Evolutionary conservation across 495 filamentous ascomycete species (phyloP).

Genomic region (Pseudevernia furfuracea): DNA sequence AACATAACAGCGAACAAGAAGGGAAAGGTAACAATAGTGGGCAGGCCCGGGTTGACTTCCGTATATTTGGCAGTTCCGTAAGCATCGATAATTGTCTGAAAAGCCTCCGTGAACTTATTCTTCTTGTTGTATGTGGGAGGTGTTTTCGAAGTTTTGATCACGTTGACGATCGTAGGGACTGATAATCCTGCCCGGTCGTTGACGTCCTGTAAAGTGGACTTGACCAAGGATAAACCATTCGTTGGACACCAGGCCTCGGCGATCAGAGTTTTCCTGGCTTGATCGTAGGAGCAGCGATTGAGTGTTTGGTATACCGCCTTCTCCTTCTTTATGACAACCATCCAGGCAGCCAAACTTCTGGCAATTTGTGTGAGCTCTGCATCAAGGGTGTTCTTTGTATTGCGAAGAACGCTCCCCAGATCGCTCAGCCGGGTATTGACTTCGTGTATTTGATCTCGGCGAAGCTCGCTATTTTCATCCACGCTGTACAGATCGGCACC

Average conservation of each 20-base stretch:
- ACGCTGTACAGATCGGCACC: slow-evolving; percentile 92
- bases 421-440: slow-evolving; percentile 89
- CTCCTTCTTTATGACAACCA: slow-evolving; percentile 95
- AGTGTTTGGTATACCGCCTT: slow-evolving; percentile 96
- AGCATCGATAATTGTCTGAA: slow-evolving; percentile 98
- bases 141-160: slow-evolving; percentile 91
- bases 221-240: slow-evolving; percentile 81
- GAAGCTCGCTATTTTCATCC: slow-evolving; percentile 90
- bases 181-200: slow-evolving; percentile 90
- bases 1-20: slow-evolving; percentile 99
- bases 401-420: slow-evolving; percentile 80
- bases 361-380: slow-evolving; percentile 90
- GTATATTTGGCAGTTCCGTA: slow-evolving; percentile 96
- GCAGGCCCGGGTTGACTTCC: slow-evolving; percentile 92
- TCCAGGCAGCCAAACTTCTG: slow-evolving; percentile 83
- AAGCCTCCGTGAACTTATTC: slow-evolving; percentile 95
- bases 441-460: slow-evolving; percentile 91
- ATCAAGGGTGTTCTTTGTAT: slow-evolving; percentile 93
- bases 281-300: slow-evolving; percentile 94
- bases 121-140: slow-evolving; percentile 93
- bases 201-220: slow-evolving; percentile 93
- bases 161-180: slow-evolving; percentile 95
- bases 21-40: slow-evolving; percentile 92
- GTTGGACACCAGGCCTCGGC: slow-evolving; percentile 97
- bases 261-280: slow-evolving; percentile 89